phyloP scores from a whole-genome alignment of 257 asterid genomes.

The Nicotiana undulata region DNA sequence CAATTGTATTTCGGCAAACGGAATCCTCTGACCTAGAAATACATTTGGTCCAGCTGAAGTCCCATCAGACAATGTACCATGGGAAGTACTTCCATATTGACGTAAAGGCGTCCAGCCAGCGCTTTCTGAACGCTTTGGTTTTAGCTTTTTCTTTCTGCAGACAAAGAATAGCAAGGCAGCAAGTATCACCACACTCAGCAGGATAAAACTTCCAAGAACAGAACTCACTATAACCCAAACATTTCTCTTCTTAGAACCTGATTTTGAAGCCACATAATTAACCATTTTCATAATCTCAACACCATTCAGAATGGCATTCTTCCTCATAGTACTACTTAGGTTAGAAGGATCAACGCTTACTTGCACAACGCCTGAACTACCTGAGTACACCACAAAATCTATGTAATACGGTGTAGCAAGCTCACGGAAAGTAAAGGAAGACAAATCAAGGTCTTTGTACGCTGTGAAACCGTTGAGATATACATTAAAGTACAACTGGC shows the following conservation, averaged over 20 bases:
- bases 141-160: constrained; percentile 26
- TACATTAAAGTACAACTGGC: constrained; percentile 51
- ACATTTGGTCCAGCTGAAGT: constrained; percentile 28
- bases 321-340: constrained; percentile 41
- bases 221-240: constrained; percentile 35
- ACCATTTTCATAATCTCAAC: constrained; percentile 68
- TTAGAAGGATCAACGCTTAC: constrained; percentile 71
- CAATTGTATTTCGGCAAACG: constrained; percentile 42
- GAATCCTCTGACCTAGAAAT: constrained; percentile 46
- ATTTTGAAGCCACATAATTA: constrained; percentile 19
- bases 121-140: constrained; percentile 32
- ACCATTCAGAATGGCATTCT: constrained; percentile 69
- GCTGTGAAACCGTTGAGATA: constrained; percentile 54
- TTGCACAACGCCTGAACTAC: constrained; percentile 25
- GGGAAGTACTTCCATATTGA: constrained; percentile 38
- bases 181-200: constrained; percentile 16
- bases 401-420: constrained; percentile 66
- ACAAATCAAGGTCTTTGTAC: constrained; percentile 59
- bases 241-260: constrained; percentile 16
- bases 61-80: constrained; percentile 39
- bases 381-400: constrained; percentile 47
- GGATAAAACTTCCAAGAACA: constrained; percentile 31
- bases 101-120: constrained; percentile 55
- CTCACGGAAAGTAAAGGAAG: constrained; percentile 39
- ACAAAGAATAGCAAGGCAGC: constrained; percentile 13